Evolutionary conservation across 768 basidiomycete species (phyloP).

Genomic region (Russula brevipes): DNA sequence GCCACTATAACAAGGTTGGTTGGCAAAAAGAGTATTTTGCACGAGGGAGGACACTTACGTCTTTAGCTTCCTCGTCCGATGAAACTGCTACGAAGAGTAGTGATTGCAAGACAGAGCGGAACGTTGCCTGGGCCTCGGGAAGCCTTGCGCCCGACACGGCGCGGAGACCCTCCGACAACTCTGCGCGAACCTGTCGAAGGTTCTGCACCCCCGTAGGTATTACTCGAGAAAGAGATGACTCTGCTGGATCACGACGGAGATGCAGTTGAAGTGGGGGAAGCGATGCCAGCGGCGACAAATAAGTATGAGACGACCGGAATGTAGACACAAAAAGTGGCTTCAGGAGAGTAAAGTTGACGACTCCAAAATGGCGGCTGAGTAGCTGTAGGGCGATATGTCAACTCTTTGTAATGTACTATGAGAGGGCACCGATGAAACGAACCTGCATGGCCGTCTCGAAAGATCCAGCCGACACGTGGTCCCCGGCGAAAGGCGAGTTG

Average conservation of each 20-base stretch:
- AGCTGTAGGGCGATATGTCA: slow-evolving; percentile 43
- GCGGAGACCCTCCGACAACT: slow-evolving; percentile 85
- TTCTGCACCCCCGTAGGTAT: slow-evolving; percentile 72
- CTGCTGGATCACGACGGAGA: slow-evolving; percentile 76
- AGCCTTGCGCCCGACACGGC: slow-evolving; percentile 84
- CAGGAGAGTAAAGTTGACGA: slow-evolving; percentile 81
- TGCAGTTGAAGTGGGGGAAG: slow-evolving; percentile 85
- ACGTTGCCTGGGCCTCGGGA: slow-evolving; percentile 69
- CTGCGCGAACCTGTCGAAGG: slow-evolving; percentile 64
- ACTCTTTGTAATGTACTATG: not conserved
- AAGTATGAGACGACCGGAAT: slow-evolving; percentile 86
- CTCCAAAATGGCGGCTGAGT: slow-evolving; percentile 87
- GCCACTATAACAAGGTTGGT: slow-evolving; percentile 55
- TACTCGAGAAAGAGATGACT: slow-evolving; percentile 70
- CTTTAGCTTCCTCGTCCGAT: slow-evolving; percentile 80
- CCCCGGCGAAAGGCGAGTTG: slow-evolving; percentile 90
- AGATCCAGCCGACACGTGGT: slow-evolving; percentile 92
- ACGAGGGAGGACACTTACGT: slow-evolving; percentile 46
- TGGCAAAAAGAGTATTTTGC: slow-evolving; percentile 19
- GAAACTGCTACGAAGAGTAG: slow-evolving; percentile 76
- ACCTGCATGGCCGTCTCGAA: slow-evolving; percentile 99
- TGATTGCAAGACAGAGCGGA: slow-evolving; percentile 76
- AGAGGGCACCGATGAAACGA: slow-evolving; percentile 25
- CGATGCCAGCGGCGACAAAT: slow-evolving; percentile 81
- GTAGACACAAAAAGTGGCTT: slow-evolving; percentile 83